Percentiles rank a stretch among this genome's conserved stretches.
phyloP scores from a whole-genome alignment of 768 basidiomycete genomes.

The Boletellus emodensis region DNA sequence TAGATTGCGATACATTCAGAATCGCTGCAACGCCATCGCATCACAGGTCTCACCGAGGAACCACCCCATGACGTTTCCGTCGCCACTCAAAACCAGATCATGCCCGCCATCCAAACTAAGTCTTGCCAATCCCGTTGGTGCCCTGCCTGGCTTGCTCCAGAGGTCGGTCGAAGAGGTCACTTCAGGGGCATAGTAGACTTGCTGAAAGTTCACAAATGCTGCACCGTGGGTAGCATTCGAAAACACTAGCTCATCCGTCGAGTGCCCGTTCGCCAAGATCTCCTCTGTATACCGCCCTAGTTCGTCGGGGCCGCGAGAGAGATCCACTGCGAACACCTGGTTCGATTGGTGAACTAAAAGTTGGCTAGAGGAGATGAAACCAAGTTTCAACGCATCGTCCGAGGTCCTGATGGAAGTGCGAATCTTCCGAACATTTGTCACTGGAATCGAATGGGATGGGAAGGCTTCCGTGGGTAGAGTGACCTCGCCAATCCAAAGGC shows the following conservation, averaged over 20 bases:
- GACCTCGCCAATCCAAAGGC: slow-evolving; percentile 63
- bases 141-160: slow-evolving; percentile 70
- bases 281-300: slow-evolving; percentile 45
- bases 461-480: slow-evolving; percentile 38
- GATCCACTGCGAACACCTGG: slow-evolving; percentile 48
- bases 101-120: slow-evolving; percentile 74
- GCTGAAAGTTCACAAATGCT: slow-evolving; percentile 67
- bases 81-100: slow-evolving; percentile 57
- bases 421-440: slow-evolving; percentile 49
- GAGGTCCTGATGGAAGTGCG: slow-evolving; percentile 45
- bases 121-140: slow-evolving; percentile 56
- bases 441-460: slow-evolving; percentile 29
- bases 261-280: slow-evolving; percentile 50
- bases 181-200: slow-evolving; percentile 57
- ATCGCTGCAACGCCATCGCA: background rate
- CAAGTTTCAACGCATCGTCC: slow-evolving; percentile 45
- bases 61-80: slow-evolving; percentile 69
- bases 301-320: slow-evolving; percentile 43
- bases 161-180: slow-evolving; percentile 42
- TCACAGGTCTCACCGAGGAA: slow-evolving; percentile 51
- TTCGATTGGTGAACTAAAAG: slow-evolving; percentile 57
- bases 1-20: slow-evolving; percentile 4
- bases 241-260: slow-evolving; percentile 54
- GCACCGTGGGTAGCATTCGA: slow-evolving; percentile 39
- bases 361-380: slow-evolving; percentile 53